phyloP scores from a whole-genome alignment of 495 filamentous ascomycete genomes.

The Apodospora peruviana region DNA sequence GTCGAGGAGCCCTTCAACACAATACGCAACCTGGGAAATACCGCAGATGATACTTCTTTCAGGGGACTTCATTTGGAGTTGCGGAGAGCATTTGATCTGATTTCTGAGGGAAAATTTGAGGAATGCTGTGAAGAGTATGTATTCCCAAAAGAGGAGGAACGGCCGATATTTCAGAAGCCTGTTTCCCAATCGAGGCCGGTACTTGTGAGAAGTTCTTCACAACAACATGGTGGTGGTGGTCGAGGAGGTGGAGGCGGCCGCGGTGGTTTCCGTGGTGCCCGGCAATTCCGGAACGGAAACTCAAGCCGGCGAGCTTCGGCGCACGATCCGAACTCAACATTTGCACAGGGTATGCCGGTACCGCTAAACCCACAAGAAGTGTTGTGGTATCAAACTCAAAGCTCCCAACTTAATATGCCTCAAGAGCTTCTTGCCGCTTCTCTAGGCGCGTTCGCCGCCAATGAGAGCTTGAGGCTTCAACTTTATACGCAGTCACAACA shows the following conservation, averaged over 20 bases:
- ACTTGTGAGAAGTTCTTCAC: slow-evolving; percentile 47
- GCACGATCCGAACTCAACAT: slow-evolving; percentile 28
- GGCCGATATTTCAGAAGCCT: slow-evolving; percentile 70
- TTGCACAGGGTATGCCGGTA: slow-evolving; percentile 13
- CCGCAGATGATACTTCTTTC: slow-evolving; percentile 90
- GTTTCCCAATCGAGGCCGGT: slow-evolving; percentile 42
- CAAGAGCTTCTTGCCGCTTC: slow-evolving; percentile 40
- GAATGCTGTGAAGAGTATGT: slow-evolving; percentile 79
- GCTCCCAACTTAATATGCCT: slow-evolving; percentile 28
- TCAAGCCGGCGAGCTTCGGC: slow-evolving; percentile 33
- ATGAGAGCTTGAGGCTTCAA: slow-evolving; percentile 35
- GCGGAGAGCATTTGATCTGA: slow-evolving; percentile 75
- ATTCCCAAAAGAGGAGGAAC: slow-evolving; percentile 79
- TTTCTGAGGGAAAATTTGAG: slow-evolving; percentile 68
- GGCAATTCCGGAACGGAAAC: slow-evolving; percentile 49
- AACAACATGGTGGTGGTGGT: slow-evolving; percentile 34
- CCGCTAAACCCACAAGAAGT: slow-evolving; percentile 31
- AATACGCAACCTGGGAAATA: slow-evolving; percentile 90
- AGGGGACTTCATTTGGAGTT: slow-evolving; percentile 85
- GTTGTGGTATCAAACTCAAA: slow-evolving; percentile 35
- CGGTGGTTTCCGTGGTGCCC: slow-evolving; percentile 52
- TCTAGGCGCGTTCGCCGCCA: slow-evolving; percentile 30
- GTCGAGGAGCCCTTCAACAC: slow-evolving; percentile 97
- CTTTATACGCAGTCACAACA: slow-evolving; percentile 43
- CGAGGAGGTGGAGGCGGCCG: slow-evolving; percentile 54